Evolutionary conservation across 73 alveolate species (phyloP).

Genomic region (Diophrys sp.): DNA sequence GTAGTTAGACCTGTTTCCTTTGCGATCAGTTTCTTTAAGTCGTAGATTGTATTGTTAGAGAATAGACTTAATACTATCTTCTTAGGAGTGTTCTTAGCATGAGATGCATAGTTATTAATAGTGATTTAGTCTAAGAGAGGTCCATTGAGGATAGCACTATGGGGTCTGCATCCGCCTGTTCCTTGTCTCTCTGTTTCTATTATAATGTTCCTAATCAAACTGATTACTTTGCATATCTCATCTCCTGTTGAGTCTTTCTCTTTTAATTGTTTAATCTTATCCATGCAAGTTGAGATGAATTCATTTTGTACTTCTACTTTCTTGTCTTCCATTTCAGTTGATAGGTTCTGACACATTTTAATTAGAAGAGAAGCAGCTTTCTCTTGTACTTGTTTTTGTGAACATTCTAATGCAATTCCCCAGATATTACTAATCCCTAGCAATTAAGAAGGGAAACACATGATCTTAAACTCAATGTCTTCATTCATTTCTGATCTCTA

Average conservation of each 20-base stretch:
- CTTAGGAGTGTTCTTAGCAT: conserved; percentile 48
- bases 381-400: conserved; percentile 30
- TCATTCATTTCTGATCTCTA: conserved; percentile 13
- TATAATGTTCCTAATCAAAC: conserved; percentile 57
- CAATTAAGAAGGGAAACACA: conserved; percentile 36
- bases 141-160: conserved; percentile 54
- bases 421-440: conserved; percentile 63
- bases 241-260: conserved; percentile 29
- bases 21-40: conserved; percentile 64
- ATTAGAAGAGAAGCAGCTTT: conserved; percentile 54
- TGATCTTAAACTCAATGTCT: conserved; percentile 40
- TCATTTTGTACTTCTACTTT: conserved; percentile 26
- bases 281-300: conserved; percentile 32
- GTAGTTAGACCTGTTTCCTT: conserved; percentile 43
- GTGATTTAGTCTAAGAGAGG: conserved; percentile 39
- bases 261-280: neutral
- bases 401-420: conserved; percentile 45
- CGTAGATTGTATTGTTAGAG: conserved; percentile 80
- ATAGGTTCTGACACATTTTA: conserved; percentile 28
- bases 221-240: conserved; percentile 16
- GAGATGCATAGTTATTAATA: conserved; percentile 41
- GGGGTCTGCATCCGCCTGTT: conserved; percentile 75
- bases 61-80: conserved; percentile 59
- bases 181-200: conserved; percentile 82
- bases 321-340: conserved; percentile 3